phyloP scores from a whole-genome alignment of 345 rosid species.

The Melaleuca alternifolia region DNA sequence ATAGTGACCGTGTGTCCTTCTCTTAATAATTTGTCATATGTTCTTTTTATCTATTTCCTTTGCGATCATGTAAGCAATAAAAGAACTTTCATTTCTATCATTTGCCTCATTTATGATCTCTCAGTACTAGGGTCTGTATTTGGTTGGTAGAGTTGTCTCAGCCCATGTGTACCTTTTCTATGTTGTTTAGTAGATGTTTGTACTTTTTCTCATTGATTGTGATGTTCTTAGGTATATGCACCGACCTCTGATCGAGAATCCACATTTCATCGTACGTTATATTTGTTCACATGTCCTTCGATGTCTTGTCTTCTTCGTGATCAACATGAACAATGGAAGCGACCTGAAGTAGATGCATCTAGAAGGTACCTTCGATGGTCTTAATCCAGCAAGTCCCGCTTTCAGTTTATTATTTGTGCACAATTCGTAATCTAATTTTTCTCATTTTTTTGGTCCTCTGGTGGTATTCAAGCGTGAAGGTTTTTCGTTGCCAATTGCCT shows the following conservation, averaged over 20 bases:
- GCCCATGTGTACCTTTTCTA: neutral
- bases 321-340: constrained; percentile 94
- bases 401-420: neutral
- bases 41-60: neutral
- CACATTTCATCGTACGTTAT: constrained; percentile 68
- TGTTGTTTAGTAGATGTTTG: neutral
- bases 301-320: constrained; percentile 85
- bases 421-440: neutral
- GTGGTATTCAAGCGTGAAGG: constrained; percentile 54
- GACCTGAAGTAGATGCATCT: constrained; percentile 31
- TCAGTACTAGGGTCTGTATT: neutral
- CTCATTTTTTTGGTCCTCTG: neutral
- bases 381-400: neutral
- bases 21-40: neutral
- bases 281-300: constrained; percentile 72
- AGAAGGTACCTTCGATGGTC: constrained; percentile 38
- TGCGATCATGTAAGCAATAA: neutral
- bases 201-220: neutral
- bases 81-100: neutral
- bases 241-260: constrained; percentile 57
- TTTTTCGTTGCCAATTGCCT: constrained; percentile 78
- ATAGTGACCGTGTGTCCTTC: neutral
- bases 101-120: neutral
- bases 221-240: constrained; percentile 57
- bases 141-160: neutral